phyloP scores from a whole-genome alignment of 495 filamentous ascomycete species.

The Aspergillus kassunensis region DNA sequence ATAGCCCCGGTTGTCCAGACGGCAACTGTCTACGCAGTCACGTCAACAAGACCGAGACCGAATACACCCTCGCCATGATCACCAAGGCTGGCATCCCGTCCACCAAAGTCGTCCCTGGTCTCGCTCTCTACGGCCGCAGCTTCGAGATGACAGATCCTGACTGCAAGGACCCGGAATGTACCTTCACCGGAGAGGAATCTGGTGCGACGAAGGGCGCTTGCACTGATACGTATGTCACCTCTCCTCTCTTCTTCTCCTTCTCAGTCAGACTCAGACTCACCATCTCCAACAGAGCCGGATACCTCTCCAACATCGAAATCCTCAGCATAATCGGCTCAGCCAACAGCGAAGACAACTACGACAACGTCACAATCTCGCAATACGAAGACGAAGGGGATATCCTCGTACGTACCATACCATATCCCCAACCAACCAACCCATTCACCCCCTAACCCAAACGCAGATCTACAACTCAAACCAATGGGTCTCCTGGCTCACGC shows the following conservation, averaged over 20 bases:
- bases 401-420: not conserved
- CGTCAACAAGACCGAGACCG: conserved; percentile 3
- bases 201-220: not conserved
- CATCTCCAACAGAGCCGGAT: not conserved
- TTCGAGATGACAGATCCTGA: not conserved
- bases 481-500: conserved; percentile 1
- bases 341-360: not conserved
- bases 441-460: not conserved
- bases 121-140: conserved; percentile 1
- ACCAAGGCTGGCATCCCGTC: too few relatives aligned
- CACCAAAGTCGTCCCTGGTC: not conserved
- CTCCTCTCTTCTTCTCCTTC: not conserved
- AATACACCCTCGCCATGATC: not conserved
- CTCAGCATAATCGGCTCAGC: not conserved
- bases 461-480: conserved; percentile 5
- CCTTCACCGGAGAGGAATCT: not conserved
- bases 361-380: not conserved
- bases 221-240: conserved; percentile 1
- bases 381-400: conserved; percentile 1
- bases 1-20: not conserved
- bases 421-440: not conserved
- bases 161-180: not conserved
- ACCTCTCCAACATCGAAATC: conserved; percentile 6
- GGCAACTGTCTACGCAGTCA: conserved; percentile 5
- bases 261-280: not conserved